phyloP scores from a whole-genome alignment of 176 grass and related monocot genomes.

The Cenchrus purpureus region DNA sequence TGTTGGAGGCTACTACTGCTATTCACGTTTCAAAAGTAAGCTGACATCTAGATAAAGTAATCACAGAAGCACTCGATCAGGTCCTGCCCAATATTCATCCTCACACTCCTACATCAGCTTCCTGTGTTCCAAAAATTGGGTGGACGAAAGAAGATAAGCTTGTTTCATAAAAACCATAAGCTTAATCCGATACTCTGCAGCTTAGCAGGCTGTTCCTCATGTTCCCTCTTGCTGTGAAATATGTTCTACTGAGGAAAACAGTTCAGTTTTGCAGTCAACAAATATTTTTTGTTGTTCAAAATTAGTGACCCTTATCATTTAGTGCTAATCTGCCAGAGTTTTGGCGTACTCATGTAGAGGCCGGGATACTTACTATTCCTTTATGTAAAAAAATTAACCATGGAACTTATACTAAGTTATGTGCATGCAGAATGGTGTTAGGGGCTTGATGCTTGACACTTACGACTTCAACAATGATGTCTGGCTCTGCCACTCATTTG shows the following conservation, averaged over 20 bases:
- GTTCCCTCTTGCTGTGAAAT: background rate
- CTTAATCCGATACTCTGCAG: background rate
- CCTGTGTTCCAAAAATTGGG: too few relatives aligned
- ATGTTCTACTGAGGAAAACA: background rate
- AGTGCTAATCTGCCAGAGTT: background rate
- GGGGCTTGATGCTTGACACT: constrained; percentile 94
- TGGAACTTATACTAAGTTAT: constrained; percentile 24
- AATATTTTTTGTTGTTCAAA: background rate
- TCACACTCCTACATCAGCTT: background rate
- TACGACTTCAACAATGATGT: constrained; percentile 89
- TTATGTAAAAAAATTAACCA: constrained; percentile 8
- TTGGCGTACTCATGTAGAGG: background rate
- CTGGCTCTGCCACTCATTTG: constrained; percentile 85
- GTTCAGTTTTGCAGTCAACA: constrained; percentile 9
- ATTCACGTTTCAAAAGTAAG: background rate
- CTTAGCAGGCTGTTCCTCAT: constrained; percentile 4
- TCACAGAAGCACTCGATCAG: background rate
- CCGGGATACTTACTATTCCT: background rate
- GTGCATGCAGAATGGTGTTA: constrained; percentile 89
- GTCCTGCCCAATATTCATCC: background rate
- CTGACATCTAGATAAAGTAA: constrained; percentile 7
- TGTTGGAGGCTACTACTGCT: constrained; percentile 7
- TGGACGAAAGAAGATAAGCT: background rate
- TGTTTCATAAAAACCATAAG: background rate
- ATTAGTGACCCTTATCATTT: constrained; percentile 4